Percentiles rank a stretch among this genome's conserved stretches.
Conservation (phyloP, 495 filamentous ascomycete genomes). For the Penicillium cosmopolitanum region DNA sequence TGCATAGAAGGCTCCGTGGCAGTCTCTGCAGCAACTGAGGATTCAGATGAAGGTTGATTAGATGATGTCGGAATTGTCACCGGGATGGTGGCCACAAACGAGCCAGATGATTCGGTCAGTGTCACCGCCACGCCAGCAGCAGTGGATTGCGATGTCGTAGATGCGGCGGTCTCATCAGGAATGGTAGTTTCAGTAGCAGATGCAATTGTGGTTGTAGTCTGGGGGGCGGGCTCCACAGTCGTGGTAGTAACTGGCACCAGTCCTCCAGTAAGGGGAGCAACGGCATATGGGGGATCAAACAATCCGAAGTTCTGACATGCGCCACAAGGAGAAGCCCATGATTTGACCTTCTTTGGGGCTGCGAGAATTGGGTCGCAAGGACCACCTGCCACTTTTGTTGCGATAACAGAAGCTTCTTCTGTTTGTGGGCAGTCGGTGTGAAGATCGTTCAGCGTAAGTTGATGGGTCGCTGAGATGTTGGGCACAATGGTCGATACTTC, state of each 20-base stretch:
- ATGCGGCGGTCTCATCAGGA: neutral
- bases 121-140: neutral
- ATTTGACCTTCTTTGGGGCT: conserved; percentile 24
- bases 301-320: conserved; percentile 24
- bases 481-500: conserved; percentile 23
- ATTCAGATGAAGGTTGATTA: neutral
- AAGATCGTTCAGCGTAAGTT: conserved; percentile 24
- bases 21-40: neutral
- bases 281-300: conserved; percentile 29
- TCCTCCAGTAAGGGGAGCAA: conserved; percentile 20
- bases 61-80: neutral
- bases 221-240: conserved; percentile 9
- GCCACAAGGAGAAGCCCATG: conserved; percentile 27
- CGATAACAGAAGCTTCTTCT: conserved; percentile 18
- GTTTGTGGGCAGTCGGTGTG: conserved; percentile 26
- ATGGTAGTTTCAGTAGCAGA: conserved; percentile 9
- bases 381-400: conserved; percentile 17
- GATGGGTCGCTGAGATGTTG: conserved; percentile 17
- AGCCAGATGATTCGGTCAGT: neutral
- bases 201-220: conserved; percentile 13
- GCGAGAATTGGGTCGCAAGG: conserved; percentile 24
- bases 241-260: conserved; percentile 21
- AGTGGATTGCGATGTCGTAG: neutral
- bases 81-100: neutral
- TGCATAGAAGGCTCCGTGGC: neutral